Conservation (phyloP, 2,329 filamentous ascomycete genomes). For the Penicillium concentricum region DNA sequence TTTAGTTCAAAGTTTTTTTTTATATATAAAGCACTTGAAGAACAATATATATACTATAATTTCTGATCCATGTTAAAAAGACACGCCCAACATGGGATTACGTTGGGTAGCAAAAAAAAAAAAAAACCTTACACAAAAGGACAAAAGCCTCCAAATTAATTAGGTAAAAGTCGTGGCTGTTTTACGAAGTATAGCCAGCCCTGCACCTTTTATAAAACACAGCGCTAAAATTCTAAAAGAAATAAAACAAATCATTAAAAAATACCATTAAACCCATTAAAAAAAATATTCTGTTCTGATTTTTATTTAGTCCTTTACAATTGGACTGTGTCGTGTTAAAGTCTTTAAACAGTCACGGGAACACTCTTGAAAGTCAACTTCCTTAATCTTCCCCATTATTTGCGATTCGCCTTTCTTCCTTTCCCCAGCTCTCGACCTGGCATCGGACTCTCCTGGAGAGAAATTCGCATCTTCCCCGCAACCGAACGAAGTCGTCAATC, state of each 20-base stretch:
- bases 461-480: conserved; percentile 23
- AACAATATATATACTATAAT: too few relatives aligned
- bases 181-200: conserved; percentile 18
- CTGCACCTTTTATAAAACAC: neutral
- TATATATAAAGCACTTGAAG: neutral
- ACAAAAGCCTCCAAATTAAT: conserved; percentile 5
- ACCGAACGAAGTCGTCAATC: conserved; percentile 18
- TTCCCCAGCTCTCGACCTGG: neutral
- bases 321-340: conserved; percentile 18
- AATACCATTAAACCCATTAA: neutral
- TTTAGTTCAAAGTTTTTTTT: neutral
- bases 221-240: neutral
- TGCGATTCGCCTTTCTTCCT: neutral
- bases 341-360: conserved; percentile 21
- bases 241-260: neutral
- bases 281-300: neutral
- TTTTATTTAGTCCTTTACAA: conserved; percentile 11
- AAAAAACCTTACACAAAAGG: neutral
- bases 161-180: conserved; percentile 19
- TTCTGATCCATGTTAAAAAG: too few relatives aligned
- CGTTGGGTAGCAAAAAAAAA: conserved; percentile 7
- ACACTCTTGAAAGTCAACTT: conserved; percentile 14
- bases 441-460: conserved; percentile 1
- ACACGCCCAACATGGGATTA: neutral
- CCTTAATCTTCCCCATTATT: conserved; percentile 4